phyloP scores from a whole-genome alignment of 352 stramenopile genomes.

The Phytophthora europaea region DNA sequence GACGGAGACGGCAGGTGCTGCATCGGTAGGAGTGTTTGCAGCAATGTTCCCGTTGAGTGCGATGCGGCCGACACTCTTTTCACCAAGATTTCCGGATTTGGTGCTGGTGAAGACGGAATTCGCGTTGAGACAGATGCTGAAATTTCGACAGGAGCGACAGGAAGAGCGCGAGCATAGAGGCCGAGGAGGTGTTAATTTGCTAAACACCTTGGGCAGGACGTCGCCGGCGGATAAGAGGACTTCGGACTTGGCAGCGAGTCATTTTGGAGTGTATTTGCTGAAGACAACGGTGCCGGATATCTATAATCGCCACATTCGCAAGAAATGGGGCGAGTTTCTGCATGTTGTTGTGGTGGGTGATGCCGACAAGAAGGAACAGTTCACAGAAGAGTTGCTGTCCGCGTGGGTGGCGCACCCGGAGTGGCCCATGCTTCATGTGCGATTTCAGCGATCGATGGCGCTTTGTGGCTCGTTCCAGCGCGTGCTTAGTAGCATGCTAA shows the following conservation, averaged over 20 bases:
- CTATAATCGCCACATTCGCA: slow-evolving; percentile 66
- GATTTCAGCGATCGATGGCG: slow-evolving; percentile 58
- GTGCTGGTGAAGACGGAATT: slow-evolving; percentile 77
- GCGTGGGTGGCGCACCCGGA: slow-evolving; percentile 66
- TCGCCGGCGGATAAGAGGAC: slow-evolving; percentile 17
- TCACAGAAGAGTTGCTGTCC: slow-evolving; percentile 68
- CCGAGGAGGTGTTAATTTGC: slow-evolving; percentile 19
- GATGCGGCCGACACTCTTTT: slow-evolving; percentile 51
- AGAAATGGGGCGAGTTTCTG: slow-evolving; percentile 79
- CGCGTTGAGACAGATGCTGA: slow-evolving; percentile 61
- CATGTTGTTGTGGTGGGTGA: slow-evolving; percentile 69
- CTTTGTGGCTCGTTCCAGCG: slow-evolving; percentile 64
- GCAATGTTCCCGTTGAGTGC: slow-evolving; percentile 43
- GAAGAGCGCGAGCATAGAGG: slow-evolving; percentile 56
- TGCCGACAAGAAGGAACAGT: slow-evolving; percentile 68
- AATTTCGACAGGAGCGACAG: slow-evolving; percentile 61
- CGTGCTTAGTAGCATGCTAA: slow-evolving; percentile 55
- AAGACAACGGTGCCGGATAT: slow-evolving; percentile 72
- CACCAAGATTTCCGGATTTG: slow-evolving; percentile 60
- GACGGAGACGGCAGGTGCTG: slow-evolving; percentile 18
- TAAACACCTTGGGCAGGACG: slow-evolving; percentile 23
- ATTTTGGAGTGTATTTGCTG: slow-evolving; percentile 71
- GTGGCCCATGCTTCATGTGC: slow-evolving; percentile 74
- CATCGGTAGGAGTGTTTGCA: slow-evolving; percentile 43
- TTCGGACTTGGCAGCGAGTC: slow-evolving; percentile 47